Percentiles rank a stretch among this genome's conserved stretches.
phyloP scores from a whole-genome alignment of 495 filamentous ascomycete species.

The Aspergillus conjunctus region DNA sequence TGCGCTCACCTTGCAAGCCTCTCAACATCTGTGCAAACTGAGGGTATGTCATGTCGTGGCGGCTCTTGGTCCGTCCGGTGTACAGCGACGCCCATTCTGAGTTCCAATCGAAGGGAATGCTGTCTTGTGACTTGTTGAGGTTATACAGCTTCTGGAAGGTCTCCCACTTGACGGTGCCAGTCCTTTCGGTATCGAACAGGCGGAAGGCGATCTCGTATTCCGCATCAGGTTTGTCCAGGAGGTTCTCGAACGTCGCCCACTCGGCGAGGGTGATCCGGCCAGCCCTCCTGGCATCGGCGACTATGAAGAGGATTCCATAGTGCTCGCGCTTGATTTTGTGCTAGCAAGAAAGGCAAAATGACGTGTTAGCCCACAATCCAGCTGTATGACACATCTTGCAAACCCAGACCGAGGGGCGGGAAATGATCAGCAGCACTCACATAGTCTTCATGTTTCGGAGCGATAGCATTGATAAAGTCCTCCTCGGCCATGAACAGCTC shows the following conservation, averaged over 20 bases:
- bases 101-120: conserved; percentile 94
- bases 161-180: conserved; percentile 82
- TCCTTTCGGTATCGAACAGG: conserved; percentile 83
- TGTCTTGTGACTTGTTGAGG: conserved; percentile 74
- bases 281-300: conserved; percentile 75
- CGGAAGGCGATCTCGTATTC: conserved; percentile 99
- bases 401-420: background rate
- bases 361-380: conserved; percentile 22
- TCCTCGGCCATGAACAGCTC: conserved; percentile 79
- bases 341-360: conserved; percentile 44
- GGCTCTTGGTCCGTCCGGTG: conserved; percentile 76
- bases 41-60: conserved; percentile 90
- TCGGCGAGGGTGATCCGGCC: conserved; percentile 79
- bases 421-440: conserved; percentile 54
- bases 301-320: conserved; percentile 86
- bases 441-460: conserved; percentile 85
- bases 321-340: conserved; percentile 97
- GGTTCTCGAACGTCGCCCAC: conserved; percentile 91
- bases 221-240: conserved; percentile 90
- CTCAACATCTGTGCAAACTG: conserved; percentile 99
- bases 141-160: conserved; percentile 79
- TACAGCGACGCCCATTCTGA: conserved; percentile 97
- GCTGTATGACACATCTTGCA: conserved; percentile 22
- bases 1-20: conserved; percentile 90
- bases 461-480: conserved; percentile 88